Base-by-base conservation (phyloP, 78 protist species). In the Polysphondylium violaceum region DNA sequence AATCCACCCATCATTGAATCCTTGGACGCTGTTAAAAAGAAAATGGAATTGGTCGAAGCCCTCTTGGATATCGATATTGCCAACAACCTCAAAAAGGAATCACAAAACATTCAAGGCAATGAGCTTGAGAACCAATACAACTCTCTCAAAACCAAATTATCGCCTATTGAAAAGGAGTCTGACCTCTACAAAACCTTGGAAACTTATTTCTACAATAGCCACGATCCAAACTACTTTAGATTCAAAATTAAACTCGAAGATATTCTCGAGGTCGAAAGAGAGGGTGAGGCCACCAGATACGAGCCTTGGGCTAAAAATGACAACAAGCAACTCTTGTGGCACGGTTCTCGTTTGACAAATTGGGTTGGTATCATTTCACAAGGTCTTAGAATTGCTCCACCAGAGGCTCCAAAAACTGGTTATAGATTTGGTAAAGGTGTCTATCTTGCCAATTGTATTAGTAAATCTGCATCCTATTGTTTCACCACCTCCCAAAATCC, bases 381-480 rank as follows among this genome's bases (percentile, higher is more conserved):
- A 23, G 98, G 98, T 55, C 90, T 96, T 16, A n/a, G 95, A 27
- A 96, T 96, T 78, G 98, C 98, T 4, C 98, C 98, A 51, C 96
- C 97, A 12, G 95, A 95, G 25, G 98, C 98, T 7, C 96, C 96
- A 38, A 51, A 40, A 63, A 90, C 96, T 27, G 98, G 98, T 36
- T 95, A 95, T 87, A 40, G 94, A 43, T 96, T 95, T 38, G 97
- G 97, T 47, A 94, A 94, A 47, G 97, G 97, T 56, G 35, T 72
- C 25, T 92, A 92, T 47, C 83, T 92, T 92, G 95, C 95, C 29
- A 72, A 83, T 59, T 76, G 87, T 87, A 60, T 83, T 55, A 72
- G 87, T 35, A 92, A 92, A 88, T 72, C 87, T 25, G 85, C 79
- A 7, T 65, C 76, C 27, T 92, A 92, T 58, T 92, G 95, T 73